These are phyloP conservation scores for Paraphysoderma sedebokerense DNA, from an alignment of 371 early-diverging fungal genomes.

Conservation along the genomic window DNA sequence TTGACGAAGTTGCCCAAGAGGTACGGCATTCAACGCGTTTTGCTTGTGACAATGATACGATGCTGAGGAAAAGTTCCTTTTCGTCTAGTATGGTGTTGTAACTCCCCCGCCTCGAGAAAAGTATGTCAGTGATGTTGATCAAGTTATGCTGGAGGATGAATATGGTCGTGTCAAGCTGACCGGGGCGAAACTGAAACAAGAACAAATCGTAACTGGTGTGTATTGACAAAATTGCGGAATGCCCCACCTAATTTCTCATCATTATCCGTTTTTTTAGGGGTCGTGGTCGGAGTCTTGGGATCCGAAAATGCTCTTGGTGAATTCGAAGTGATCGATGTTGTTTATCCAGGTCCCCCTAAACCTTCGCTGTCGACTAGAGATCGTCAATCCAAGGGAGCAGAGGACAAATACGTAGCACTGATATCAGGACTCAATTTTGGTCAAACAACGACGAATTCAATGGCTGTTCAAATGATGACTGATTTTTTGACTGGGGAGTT, in stretches of 20 bases:
- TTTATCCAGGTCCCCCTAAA: slow-evolving; percentile 39
- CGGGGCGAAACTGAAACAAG: slow-evolving; percentile 29
- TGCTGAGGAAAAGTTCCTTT: not conserved
- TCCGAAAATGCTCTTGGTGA: slow-evolving; percentile 43
- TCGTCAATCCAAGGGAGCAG: not conserved
- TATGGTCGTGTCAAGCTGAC: slow-evolving; percentile 59
- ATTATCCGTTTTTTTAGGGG: slow-evolving; percentile 22
- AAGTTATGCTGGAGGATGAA: slow-evolving; percentile 72
- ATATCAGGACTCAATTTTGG: slow-evolving; percentile 64
- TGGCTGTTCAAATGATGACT: slow-evolving; percentile 45
- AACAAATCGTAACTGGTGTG: slow-evolving; percentile 44
- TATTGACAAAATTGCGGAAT: too few species aligned
- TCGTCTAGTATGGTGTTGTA: slow-evolving; percentile 36
- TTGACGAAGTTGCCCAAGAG: slow-evolving; percentile 62
- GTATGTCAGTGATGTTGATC: slow-evolving; percentile 42
- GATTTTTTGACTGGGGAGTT: slow-evolving; percentile 66
- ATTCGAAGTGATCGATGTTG: slow-evolving; percentile 69
- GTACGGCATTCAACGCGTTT: slow-evolving; percentile 15
- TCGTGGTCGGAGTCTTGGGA: slow-evolving; percentile 60
- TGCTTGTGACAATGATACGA: not conserved
- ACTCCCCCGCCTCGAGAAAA: slow-evolving; percentile 40
- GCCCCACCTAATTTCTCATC: too few species aligned
- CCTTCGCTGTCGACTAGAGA: slow-evolving; percentile 5
- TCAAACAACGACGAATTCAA: slow-evolving; percentile 13
- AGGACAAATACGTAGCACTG: slow-evolving; percentile 50